Evolutionary conservation across 305 asterid genomes (phyloP), one percentile per base, ranked within the genome.

Genomic region (Fraxinus nigra): DNA sequence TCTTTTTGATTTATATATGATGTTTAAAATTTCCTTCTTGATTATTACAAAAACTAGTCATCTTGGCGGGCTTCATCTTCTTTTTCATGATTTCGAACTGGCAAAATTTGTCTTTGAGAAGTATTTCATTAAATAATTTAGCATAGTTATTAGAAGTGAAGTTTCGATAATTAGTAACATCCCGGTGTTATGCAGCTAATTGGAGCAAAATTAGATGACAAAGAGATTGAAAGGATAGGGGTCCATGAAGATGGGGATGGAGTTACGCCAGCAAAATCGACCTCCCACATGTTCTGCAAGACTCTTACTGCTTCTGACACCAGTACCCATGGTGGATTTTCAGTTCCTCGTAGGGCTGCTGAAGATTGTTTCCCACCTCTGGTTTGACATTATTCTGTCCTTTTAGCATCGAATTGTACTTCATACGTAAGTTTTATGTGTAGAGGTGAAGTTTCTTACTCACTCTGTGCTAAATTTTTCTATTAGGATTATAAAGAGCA

Each of bases 321-420:
- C 13, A 97, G 98, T 80, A 95, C 98, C n/a, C 98, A 97, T 78
- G 99, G 99, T 80, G 99, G 99, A 77, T 97, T 97, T 87, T 97
- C 99, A 3, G 99, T 97, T 86, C 99, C 99, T 72, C 97, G 99
- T 28, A 90, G 99, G 81, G 99, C 99, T 83, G 99, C 99, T 28
- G 99, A 97, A 87, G 99, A 97, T 87, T 97, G 99, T 88, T 97
- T 97, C 80, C 98, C 99, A 3, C 99, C 98, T 87, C 90, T 97
- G 97, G 99, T 95, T 78, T 76, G 88, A 32, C 76, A 79, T 35
- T 48, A 9, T 69, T 76, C 3, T 54, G 8, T 54, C 37, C 48
- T 80, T 81, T 51, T 40, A 46, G 7, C 22, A 34, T 78, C 56
- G 73, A 28, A 37, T 26, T 76, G 37, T 20, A 65, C 37, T 78